Evolutionary conservation across 2,329 filamentous ascomycete species (phyloP).

Genomic region (Ophiostoma ips): DNA sequence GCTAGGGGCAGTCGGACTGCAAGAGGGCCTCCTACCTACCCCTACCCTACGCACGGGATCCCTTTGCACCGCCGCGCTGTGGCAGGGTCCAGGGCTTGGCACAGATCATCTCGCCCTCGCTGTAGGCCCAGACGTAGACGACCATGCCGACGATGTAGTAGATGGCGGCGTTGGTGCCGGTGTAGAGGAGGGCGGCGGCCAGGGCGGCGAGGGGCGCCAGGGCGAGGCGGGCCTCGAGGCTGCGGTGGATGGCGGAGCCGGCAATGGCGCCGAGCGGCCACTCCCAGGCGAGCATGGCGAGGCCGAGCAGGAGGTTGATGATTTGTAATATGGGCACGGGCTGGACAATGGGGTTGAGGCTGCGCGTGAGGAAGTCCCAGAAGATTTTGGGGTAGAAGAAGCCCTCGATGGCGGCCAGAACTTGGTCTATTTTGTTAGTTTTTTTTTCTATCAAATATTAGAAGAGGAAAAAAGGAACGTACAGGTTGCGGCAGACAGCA

Average conservation of each 20-base stretch:
- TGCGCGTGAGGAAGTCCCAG: slow-evolving; percentile 90
- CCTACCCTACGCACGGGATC: not conserved
- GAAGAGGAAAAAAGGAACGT: slow-evolving; percentile 20
- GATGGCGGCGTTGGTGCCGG: slow-evolving; percentile 79
- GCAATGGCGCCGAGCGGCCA: slow-evolving; percentile 75
- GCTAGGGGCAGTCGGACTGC: too few species aligned
- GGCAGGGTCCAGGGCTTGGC: slow-evolving; percentile 57
- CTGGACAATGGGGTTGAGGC: slow-evolving; percentile 72
- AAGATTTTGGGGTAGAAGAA: slow-evolving; percentile 99
- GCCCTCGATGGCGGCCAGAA: slow-evolving; percentile 66
- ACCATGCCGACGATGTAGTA: slow-evolving; percentile 80
- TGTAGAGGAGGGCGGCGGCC: slow-evolving; percentile 67
- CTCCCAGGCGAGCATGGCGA: slow-evolving; percentile 73
- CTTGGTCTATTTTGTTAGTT: slow-evolving; percentile 50
- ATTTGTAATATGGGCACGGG: slow-evolving; percentile 81
- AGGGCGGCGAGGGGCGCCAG: slow-evolving; percentile 69
- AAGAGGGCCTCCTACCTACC: too few species aligned
- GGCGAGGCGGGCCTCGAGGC: slow-evolving; percentile 72
- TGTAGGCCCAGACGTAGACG: slow-evolving; percentile 95
- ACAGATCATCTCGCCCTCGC: slow-evolving; percentile 78
- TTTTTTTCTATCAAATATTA: not conserved
- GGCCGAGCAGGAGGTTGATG: slow-evolving; percentile 71
- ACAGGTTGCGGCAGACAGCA: slow-evolving; percentile 73
- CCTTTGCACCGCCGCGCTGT: slow-evolving; percentile 32
- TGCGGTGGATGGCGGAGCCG: slow-evolving; percentile 66